Percentiles rank a stretch among this genome's conserved stretches.
These are phyloP conservation scores for Elsinoe arachidis DNA, from an alignment of 2,329 filamentous ascomycete species.

Conservation along the genomic window DNA sequence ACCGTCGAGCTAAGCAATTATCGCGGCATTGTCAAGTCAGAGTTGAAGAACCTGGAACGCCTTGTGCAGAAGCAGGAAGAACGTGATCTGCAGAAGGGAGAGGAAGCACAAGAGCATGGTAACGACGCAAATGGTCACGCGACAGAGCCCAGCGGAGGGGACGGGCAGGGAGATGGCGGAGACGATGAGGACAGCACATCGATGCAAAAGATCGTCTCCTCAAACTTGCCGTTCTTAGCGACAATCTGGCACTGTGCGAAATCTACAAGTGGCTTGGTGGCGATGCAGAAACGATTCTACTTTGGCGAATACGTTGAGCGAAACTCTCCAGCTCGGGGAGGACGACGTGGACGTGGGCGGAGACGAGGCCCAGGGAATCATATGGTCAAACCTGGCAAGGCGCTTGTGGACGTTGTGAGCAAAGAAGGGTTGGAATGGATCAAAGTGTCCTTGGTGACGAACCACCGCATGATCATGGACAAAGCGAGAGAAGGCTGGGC, in stretches of 20 bases:
- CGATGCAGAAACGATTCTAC: slow-evolving; percentile 50
- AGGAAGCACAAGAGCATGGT: not conserved
- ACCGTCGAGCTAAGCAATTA: slow-evolving; percentile 29
- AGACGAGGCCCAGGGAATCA: slow-evolving; percentile 30
- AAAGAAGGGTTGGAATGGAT: slow-evolving; percentile 57
- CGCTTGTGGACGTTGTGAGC: slow-evolving; percentile 56
- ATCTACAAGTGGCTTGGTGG: slow-evolving; percentile 46
- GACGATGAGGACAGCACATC: not conserved
- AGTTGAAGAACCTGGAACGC: slow-evolving; percentile 26
- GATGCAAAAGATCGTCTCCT: slow-evolving; percentile 38
- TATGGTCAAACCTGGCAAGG: slow-evolving; percentile 31
- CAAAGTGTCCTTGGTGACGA: slow-evolving; percentile 58
- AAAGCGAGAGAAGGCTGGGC: slow-evolving; percentile 61
- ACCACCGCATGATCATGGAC: slow-evolving; percentile 57
- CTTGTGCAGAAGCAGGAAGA: slow-evolving; percentile 21
- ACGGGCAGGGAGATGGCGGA: not conserved
- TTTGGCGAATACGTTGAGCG: slow-evolving; percentile 21
- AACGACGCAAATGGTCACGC: not conserved
- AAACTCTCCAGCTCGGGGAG: slow-evolving; percentile 19
- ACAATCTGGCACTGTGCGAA: slow-evolving; percentile 57
- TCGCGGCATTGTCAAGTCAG: slow-evolving; percentile 27
- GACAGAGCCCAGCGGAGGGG: not conserved
- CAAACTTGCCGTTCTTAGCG: slow-evolving; percentile 58
- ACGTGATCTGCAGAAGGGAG: slow-evolving; percentile 11
- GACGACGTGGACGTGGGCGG: slow-evolving; percentile 16